Conservation (phyloP, 225 moss, liverwort and hornwort species). For the Takakia lepidozioides region DNA sequence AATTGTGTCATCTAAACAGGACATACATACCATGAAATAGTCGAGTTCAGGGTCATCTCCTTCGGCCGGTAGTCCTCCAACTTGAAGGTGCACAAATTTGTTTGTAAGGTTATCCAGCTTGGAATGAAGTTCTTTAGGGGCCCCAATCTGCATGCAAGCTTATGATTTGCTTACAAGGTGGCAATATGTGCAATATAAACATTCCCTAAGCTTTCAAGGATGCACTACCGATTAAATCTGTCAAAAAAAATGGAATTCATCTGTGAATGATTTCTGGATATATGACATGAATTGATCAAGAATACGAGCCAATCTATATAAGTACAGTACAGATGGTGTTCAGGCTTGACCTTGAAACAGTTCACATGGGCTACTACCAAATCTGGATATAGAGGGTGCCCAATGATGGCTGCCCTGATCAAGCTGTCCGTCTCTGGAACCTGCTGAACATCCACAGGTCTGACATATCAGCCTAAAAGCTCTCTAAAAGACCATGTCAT, state of each 20-base stretch:
- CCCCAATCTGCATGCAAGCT: constrained; percentile 15
- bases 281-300: neutral
- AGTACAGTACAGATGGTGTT: neutral
- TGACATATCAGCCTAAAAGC: no score
- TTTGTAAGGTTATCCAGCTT: constrained; percentile 34
- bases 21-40: constrained; percentile 28
- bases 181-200: no score
- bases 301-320: neutral
- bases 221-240: neutral
- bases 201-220: no score
- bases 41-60: constrained; percentile 37
- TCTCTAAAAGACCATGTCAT: no score
- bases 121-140: constrained; percentile 22
- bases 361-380: constrained; percentile 31
- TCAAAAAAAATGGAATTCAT: neutral
- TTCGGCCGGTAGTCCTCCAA: constrained; percentile 7
- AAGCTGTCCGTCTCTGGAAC: no score
- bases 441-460: no score
- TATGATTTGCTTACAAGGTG: neutral
- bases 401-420: constrained; percentile 22
- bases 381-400: constrained; percentile 32
- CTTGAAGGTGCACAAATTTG: constrained; percentile 22
- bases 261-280: neutral
- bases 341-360: constrained; percentile 34
- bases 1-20: neutral